Evolutionary conservation across 202 grass and related monocot species (phyloP), one percentile per base, ranked within the genome.

Genomic region (Saccharum hybrid): DNA sequence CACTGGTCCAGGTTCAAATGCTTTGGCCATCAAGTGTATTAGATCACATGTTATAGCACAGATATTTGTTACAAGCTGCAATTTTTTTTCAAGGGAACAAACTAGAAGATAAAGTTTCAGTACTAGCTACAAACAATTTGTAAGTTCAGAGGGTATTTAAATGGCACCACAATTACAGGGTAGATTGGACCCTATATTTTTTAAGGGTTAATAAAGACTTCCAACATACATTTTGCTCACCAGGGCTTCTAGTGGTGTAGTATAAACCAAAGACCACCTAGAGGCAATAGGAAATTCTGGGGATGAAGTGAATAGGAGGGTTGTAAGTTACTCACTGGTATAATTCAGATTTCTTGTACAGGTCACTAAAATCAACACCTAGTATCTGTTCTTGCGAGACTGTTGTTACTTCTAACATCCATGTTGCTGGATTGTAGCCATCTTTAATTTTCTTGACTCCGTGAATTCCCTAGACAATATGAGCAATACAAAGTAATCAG

Each of bases 351-450:
- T 92, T 86, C 79, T 90, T 97, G 75, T 94, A 97, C 62, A 88
- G 30, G 63, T 94, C 85, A 74, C 62, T 76, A 36, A 97, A 97
- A 86, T 97, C 67, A 68, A 93, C 80, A 15, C 85, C 89, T 68
- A 97, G 79, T 48, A 62, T 62, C 64, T 87, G 87, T 84, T 94
- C 94, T 71, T 97, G 94, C 68, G 72, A 76, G 10, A 38, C 65
- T 72, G 91, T 79, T 49, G 94, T 88, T 59, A 92, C 85, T 86
- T 97, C 94, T 74, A 97, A 64, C 94, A 94, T 94, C 94, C 94
- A 97, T 77, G 94, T 97, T 66, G 89, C 91, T 60, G 94, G 91
- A 76, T 93, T 94, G 36, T 91, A 92, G 16, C 94, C 91, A 54
- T 94, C 91, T 90, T 87, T 92, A 59, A 94, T 94, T 84, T 93